Evolutionary conservation across 257 asterid genomes (phyloP).

Genomic region (Ligustrum vulgare): DNA sequence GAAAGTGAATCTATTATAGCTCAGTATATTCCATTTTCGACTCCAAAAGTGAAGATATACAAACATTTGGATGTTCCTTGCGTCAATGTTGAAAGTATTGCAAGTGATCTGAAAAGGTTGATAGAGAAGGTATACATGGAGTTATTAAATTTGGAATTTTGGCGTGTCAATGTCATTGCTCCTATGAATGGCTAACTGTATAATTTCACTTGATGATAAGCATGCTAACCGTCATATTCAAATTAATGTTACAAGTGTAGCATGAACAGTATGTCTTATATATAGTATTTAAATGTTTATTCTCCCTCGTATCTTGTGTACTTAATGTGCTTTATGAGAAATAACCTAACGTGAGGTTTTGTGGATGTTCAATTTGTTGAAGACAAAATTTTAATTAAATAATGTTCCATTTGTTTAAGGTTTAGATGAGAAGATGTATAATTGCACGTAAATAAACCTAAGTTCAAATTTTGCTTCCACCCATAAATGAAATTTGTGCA

Average conservation of each 20-base stretch:
- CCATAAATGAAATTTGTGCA: neutral
- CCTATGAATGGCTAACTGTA: neutral
- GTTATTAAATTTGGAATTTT: neutral
- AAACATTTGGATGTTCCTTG: slow-evolving; percentile 31
- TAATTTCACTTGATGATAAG: neutral
- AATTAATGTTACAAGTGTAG: neutral
- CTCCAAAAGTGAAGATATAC: slow-evolving; percentile 54
- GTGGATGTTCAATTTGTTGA: neutral
- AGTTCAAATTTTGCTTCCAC: neutral
- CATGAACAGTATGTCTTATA: neutral
- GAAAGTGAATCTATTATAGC: slow-evolving; percentile 49
- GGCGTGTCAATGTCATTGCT: neutral
- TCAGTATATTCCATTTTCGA: slow-evolving; percentile 48
- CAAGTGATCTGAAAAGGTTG: slow-evolving; percentile 29
- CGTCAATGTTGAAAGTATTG: slow-evolving; percentile 20
- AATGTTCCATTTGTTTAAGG: neutral
- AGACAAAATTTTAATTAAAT: neutral
- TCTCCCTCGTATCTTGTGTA: neutral
- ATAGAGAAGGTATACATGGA: slow-evolving; percentile 41
- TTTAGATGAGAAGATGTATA: neutral
- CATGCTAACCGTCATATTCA: neutral
- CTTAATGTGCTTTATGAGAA: too few relatives aligned
- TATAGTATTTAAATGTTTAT: neutral
- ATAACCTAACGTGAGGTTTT: neutral
- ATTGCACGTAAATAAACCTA: neutral